Base-by-base conservation (phyloP, 2,329 filamentous ascomycete species). In the Biscogniauxia marginata region DNA sequence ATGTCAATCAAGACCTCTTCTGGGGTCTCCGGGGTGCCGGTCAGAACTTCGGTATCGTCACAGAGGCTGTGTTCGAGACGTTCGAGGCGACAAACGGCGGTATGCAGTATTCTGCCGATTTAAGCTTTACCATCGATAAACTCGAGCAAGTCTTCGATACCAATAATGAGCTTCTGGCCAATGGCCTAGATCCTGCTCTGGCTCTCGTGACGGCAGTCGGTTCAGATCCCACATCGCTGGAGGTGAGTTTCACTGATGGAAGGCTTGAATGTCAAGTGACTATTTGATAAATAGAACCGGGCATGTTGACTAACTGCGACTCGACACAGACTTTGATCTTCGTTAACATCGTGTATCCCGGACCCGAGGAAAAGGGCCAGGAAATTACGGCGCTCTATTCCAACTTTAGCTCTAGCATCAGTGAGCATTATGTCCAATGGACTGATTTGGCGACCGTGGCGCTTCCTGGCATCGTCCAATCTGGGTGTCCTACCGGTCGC, bases 1-100 rank as follows among this genome's bases (percentile, higher is more conserved):
- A 23, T 19, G 46, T 11, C 7, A 57, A 56, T 6, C 13, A 16
- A 13, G 57, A 60, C n/a, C 50, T 62, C 0, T 58, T 62, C 20
- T 60, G 57, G 59, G 57, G 50, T 18, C 13, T 62, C 3, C 47
- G 55, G 3, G 59, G 59, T 2, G 59, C 57, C 7, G 59, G 57
- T 9, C 51, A 56, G 9, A 60, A 60, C 9, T 58, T 62, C 19
- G 57, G 59, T 16, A 55, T 62, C 25, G 52, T 52, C n/a, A n/a
- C n/a, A n/a, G n/a, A n/a, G n/a, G n/a, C n/a, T n/a, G n/a, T n/a
- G n/a, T n/a, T n/a, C n/a, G n/a, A n/a, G n/a, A n/a, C n/a, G 4
- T 39, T 59, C 13, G 47, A 59, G n/a, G 49, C 52, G 1, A 51
- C 49, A 7, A 55, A 55, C 21, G 7, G 25, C n/a, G 53, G 53